Percentiles rank a stretch among this genome's conserved stretches.
Conservation (phyloP, 257 asterid genomes). For the Solanum etuberosum region DNA sequence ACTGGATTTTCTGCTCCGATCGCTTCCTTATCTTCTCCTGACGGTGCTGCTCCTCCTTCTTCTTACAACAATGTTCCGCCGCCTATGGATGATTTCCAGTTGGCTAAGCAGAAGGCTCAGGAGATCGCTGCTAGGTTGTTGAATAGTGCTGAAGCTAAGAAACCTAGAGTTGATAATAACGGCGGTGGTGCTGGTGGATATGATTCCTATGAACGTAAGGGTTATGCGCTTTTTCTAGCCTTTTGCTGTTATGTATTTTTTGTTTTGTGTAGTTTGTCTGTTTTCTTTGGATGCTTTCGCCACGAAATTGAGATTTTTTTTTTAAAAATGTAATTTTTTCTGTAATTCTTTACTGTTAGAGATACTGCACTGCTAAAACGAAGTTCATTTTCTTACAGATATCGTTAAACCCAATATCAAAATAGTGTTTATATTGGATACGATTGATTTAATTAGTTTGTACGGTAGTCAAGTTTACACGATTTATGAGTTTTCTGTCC, state of each 20-base stretch:
- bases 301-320: neutral
- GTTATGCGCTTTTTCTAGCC: neutral
- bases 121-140: constrained; percentile 82
- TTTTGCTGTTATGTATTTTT: neutral
- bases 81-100: constrained; percentile 68
- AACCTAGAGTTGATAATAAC: constrained; percentile 63
- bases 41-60: constrained; percentile 29
- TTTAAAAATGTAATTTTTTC: neutral
- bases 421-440: neutral
- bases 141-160: constrained; percentile 51
- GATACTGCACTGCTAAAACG: neutral
- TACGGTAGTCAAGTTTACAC: neutral
- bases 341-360: neutral
- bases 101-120: constrained; percentile 89
- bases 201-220: neutral
- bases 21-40: constrained; percentile 39
- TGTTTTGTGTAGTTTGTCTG: neutral
- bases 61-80: constrained; percentile 69
- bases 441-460: neutral
- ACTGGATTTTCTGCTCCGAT: constrained; percentile 70
- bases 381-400: neutral
- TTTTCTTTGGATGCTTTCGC: neutral
- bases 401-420: neutral
- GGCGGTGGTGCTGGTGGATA: constrained; percentile 30
- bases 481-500: neutral